A percentile compares a stretch with the other conserved stretches of the same genome.
These are phyloP conservation scores for Ophiostoma perfectum DNA, from an alignment of 2,329 filamentous ascomycete genomes.

Conservation along the genomic window DNA sequence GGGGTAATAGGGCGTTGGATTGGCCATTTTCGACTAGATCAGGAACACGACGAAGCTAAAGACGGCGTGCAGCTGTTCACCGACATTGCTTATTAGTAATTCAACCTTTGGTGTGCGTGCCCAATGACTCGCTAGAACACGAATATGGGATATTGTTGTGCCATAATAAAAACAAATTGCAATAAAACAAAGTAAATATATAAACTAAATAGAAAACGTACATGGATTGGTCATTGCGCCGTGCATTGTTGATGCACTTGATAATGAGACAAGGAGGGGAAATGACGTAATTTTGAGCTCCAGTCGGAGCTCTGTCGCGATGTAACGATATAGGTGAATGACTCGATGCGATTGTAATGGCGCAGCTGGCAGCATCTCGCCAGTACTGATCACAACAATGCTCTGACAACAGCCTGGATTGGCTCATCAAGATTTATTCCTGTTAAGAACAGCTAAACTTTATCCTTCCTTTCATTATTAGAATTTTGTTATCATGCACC, in stretches of 20 bases:
- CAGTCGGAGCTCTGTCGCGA: not conserved
- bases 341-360: not conserved
- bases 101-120: not conserved
- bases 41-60: not conserved
- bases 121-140: not conserved
- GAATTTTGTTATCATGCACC: too few relatives aligned
- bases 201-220: not conserved
- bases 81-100: constrained; percentile 6
- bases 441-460: too few relatives aligned
- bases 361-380: not conserved
- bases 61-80: constrained; percentile 2
- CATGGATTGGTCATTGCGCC: not conserved
- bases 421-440: too few relatives aligned
- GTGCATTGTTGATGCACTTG: not conserved
- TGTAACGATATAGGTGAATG: constrained; percentile 4
- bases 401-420: too few relatives aligned
- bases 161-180: not conserved
- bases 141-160: not conserved
- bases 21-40: constrained; percentile 1
- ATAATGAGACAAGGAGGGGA: not conserved
- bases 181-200: not conserved
- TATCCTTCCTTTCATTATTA: too few relatives aligned
- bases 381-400: too few relatives aligned
- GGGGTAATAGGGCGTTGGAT: not conserved
- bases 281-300: constrained; percentile 1